Conservation (phyloP, 768 basidiomycete genomes). For the Kwoniella heveanensis region DNA sequence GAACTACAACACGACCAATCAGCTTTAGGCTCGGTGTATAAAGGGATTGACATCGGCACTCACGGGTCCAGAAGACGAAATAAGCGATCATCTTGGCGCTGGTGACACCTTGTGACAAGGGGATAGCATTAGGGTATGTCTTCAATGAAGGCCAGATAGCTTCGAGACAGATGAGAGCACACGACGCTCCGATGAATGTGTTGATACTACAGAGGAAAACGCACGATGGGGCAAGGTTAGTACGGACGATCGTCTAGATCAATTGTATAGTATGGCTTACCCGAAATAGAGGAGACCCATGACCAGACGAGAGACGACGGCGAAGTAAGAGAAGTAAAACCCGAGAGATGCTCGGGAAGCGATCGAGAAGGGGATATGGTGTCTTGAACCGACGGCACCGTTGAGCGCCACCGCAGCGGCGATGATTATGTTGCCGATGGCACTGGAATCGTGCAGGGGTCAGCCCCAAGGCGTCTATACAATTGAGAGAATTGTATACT, state of each 20-base stretch:
- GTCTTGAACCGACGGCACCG: constrained; percentile 73
- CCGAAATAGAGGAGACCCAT: constrained; percentile 75
- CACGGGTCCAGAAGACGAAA: constrained; percentile 51
- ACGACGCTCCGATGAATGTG: constrained; percentile 51
- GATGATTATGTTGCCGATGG: constrained; percentile 72
- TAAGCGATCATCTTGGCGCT: constrained; percentile 49
- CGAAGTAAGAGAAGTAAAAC: constrained; percentile 87
- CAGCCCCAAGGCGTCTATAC: too few relatives aligned
- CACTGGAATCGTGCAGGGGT: too few relatives aligned
- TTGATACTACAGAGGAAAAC: constrained; percentile 40
- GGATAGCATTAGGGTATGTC: constrained; percentile 36
- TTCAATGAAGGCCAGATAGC: constrained; percentile 54
- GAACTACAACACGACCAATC: too few relatives aligned
- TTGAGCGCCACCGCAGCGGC: constrained; percentile 74
- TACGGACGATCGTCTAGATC: not conserved
- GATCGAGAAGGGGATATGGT: constrained; percentile 75
- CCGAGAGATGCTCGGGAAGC: constrained; percentile 85
- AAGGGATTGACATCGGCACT: constrained; percentile 14
- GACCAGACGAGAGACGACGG: constrained; percentile 72
- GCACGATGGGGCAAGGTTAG: constrained; percentile 1
- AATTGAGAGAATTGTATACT: too few relatives aligned
- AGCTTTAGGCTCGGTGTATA: not conserved
- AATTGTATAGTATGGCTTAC: constrained; percentile 16
- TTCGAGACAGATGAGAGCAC: constrained; percentile 51
- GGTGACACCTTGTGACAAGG: constrained; percentile 42